Base-by-base conservation (phyloP, 495 filamentous ascomycete species). In the Xylona heveae region DNA sequence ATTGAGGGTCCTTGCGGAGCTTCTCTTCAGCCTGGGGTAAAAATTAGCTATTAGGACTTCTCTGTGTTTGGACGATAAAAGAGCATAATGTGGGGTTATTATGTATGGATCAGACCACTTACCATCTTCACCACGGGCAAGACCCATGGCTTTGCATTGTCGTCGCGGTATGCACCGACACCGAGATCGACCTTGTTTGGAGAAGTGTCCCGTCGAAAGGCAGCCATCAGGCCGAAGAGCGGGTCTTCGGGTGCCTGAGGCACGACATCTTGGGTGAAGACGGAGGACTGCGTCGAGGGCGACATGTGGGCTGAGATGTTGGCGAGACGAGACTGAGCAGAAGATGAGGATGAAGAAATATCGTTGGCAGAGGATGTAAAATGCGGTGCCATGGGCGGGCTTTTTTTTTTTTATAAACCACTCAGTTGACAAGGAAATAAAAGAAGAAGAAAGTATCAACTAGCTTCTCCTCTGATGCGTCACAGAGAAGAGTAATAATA, bases 121-220 rank as follows among this genome's bases (percentile, higher is more conserved):
- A 93, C 85, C 74, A 88, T 84, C 55, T 80, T 88, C 31, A 97
- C 85, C 8, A 95, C 90, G 1, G 90, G 84, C 30, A 97, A 58
- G 34, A 97, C 67, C 90, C 90, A 97, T n/a, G 88, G 90, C 57
- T 28, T 38, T 17, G 81, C 83, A 50, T 90, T 73, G 53, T 99
- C 60, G 38, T 92, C 90, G 47, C 88, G 67, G 52, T 99, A 95
- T 38, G 90, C 90, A 42, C 88, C 88, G 59, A 95, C 84, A 35
- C 88, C 85, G 42, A 95, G 52, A 61, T 99, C 88, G 25, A 99
- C 75, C 56, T 99, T 99, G 48, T 78, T 71, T 32, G 76, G 66
- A 45, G 69, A 78, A 24, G 67, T 62, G 42, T 99, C 88, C 27
- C 76, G 77, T 43, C 70, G 68, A 59, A 74, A 95, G 31, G 82